Percentiles rank a stretch among this genome's conserved stretches.
Conservation (phyloP, 306 rosid species). For the Vachellia collinsii region DNA sequence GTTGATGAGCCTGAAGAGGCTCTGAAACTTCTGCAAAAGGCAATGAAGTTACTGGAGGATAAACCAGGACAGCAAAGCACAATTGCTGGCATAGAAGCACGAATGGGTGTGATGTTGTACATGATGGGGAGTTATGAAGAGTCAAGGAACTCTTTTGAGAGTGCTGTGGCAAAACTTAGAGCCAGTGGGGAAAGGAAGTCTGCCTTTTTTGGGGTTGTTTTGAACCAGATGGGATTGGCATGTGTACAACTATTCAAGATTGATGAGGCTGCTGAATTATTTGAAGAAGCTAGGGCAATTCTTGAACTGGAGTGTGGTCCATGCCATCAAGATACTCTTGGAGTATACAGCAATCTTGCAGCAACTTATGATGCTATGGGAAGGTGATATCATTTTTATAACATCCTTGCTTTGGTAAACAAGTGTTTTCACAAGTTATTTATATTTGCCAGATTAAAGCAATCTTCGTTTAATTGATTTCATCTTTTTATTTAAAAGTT, state of each 20-base stretch:
- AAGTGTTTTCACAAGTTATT: not conserved
- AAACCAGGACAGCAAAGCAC: conserved; percentile 99
- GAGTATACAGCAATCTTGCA: conserved; percentile 96
- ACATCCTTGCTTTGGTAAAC: conserved; percentile 12
- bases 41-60: conserved; percentile 91
- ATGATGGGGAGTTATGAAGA: conserved; percentile 88
- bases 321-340: conserved; percentile 98
- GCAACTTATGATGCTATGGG: conserved; percentile 99
- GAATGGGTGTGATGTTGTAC: conserved; percentile 97
- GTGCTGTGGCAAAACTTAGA: conserved; percentile 82
- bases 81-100: conserved; percentile 93
- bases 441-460: conserved; percentile 1
- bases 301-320: conserved; percentile 94
- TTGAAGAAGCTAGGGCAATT: conserved; percentile 95
- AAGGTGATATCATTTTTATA: conserved; percentile 56
- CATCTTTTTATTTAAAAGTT: conserved; percentile 9
- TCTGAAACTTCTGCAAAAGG: conserved; percentile 77
- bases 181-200: conserved; percentile 96
- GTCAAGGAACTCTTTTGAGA: conserved; percentile 79
- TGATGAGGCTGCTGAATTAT: conserved; percentile 93
- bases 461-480: conserved; percentile 1
- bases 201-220: conserved; percentile 94
- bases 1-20: conserved; percentile 97
- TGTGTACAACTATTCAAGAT: conserved; percentile 97
- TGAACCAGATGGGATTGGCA: conserved; percentile 99